Conservation (phyloP, 2,329 filamentous ascomycete species). For the Diplodia mutila region DNA sequence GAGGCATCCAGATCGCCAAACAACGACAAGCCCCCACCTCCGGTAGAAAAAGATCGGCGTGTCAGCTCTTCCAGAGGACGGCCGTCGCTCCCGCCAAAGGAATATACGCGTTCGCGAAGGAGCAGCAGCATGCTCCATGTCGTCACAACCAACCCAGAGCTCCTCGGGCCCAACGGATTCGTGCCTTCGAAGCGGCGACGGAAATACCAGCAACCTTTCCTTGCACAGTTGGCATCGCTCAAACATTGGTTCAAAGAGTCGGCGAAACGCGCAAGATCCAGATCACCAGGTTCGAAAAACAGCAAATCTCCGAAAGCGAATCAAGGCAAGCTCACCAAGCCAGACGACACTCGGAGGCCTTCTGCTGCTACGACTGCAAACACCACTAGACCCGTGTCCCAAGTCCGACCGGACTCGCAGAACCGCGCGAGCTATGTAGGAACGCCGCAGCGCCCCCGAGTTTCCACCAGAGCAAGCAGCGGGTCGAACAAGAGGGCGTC, state of each 20-base stretch:
- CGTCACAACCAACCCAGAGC: constrained; percentile 70
- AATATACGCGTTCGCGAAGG: constrained; percentile 67
- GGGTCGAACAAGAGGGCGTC: constrained; percentile 65
- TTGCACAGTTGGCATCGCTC: constrained; percentile 68
- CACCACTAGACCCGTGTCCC: constrained; percentile 41
- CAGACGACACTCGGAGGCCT: constrained; percentile 37
- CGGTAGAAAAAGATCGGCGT: constrained; percentile 76
- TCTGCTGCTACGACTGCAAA: constrained; percentile 33
- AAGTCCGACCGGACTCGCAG: constrained; percentile 43
- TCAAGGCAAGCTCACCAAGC: constrained; percentile 40
- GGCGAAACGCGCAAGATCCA: constrained; percentile 58
- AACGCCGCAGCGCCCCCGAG: constrained; percentile 45
- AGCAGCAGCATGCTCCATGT: constrained; percentile 85
- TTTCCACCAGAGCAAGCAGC: constrained; percentile 47
- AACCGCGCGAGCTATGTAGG: constrained; percentile 40
- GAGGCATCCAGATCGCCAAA: constrained; percentile 57
- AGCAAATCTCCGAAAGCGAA: constrained; percentile 31
- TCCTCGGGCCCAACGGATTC: constrained; percentile 61
- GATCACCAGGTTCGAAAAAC: constrained; percentile 29
- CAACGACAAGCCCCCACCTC: constrained; percentile 61
- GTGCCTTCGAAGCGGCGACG: constrained; percentile 58
- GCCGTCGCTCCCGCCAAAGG: constrained; percentile 84
- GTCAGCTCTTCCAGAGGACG: constrained; percentile 77
- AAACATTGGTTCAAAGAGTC: constrained; percentile 76
- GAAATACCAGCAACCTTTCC: constrained; percentile 64